These are phyloP conservation scores for Oryza brachyantha DNA, from an alignment of 176 grass and related monocot genomes.

Conservation along the genomic window DNA sequence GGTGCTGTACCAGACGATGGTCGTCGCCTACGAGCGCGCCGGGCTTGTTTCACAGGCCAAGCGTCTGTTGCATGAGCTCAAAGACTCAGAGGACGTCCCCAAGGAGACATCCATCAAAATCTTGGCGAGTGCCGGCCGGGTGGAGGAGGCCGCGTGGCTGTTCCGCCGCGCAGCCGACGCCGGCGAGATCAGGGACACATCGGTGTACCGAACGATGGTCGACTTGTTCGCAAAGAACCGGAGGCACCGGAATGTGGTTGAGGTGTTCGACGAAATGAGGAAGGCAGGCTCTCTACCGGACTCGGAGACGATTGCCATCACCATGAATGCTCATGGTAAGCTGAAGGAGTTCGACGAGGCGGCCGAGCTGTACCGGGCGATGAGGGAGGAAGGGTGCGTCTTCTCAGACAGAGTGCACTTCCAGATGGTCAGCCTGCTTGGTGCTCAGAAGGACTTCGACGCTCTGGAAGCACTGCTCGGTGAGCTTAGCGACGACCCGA, in stretches of 20 bases:
- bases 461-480: conserved; percentile 54
- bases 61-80: conserved; percentile 71
- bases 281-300: conserved; percentile 58
- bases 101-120: conserved; percentile 82
- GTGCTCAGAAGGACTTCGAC: conserved; percentile 69
- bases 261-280: conserved; percentile 88
- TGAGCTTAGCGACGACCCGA: conserved; percentile 58
- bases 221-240: conserved; percentile 66
- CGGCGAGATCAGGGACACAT: conserved; percentile 63
- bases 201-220: conserved; percentile 65
- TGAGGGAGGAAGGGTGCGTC: conserved; percentile 71
- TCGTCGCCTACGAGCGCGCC: conserved; percentile 78
- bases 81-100: conserved; percentile 54
- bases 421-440: conserved; percentile 92
- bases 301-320: conserved; percentile 74
- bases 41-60: conserved; percentile 62
- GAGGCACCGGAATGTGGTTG: conserved; percentile 59
- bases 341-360: conserved; percentile 75
- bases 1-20: conserved; percentile 95
- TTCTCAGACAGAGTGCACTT: conserved; percentile 92
- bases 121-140: conserved; percentile 67
- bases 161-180: conserved; percentile 55
- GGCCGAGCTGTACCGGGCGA: conserved; percentile 43
- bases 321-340: conserved; percentile 85
- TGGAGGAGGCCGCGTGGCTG: conserved; percentile 89